These are phyloP conservation scores for Penicillium thymicola DNA, from an alignment of 2,329 filamentous ascomycete species.

Conservation along the genomic window DNA sequence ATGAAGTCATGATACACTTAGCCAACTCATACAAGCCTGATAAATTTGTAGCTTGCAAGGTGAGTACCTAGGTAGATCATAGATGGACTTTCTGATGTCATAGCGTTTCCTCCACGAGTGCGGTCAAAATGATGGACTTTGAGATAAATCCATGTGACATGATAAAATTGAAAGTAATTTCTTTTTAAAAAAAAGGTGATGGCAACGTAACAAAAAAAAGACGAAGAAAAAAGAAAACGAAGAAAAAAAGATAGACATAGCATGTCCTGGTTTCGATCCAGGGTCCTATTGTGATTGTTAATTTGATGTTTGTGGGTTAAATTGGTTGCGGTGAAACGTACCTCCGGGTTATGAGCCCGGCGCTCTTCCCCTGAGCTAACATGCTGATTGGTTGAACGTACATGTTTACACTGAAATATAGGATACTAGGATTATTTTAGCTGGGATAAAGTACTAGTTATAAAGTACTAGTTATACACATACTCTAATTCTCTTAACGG, in stretches of 20 bases:
- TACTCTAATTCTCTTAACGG: not conserved
- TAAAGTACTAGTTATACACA: no score
- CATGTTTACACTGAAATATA: accelerated
- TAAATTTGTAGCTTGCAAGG: not conserved
- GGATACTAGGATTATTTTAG: not conserved
- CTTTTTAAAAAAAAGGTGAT: no score
- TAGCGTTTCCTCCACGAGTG: not conserved
- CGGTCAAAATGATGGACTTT: not conserved
- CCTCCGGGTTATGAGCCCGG: slow-evolving; percentile 49
- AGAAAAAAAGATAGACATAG: not conserved
- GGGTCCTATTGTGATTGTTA: not conserved
- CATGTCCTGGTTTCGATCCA: slow-evolving; percentile 1
- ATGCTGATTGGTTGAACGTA: slow-evolving; percentile 27
- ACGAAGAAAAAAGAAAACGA: not conserved
- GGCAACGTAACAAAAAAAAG: not conserved
- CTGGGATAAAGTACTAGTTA: no score
- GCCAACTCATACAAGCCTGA: not conserved
- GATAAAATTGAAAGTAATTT: not conserved
- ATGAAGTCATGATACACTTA: not conserved
- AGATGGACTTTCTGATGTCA: not conserved
- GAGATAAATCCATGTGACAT: not conserved
- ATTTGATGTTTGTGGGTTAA: not conserved
- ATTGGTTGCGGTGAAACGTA: not conserved
- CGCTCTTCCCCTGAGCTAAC: slow-evolving; percentile 47
- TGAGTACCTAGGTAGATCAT: no score